phyloP scores from a whole-genome alignment of 495 filamentous ascomycete species.

The Penicillium ochrochloron region DNA sequence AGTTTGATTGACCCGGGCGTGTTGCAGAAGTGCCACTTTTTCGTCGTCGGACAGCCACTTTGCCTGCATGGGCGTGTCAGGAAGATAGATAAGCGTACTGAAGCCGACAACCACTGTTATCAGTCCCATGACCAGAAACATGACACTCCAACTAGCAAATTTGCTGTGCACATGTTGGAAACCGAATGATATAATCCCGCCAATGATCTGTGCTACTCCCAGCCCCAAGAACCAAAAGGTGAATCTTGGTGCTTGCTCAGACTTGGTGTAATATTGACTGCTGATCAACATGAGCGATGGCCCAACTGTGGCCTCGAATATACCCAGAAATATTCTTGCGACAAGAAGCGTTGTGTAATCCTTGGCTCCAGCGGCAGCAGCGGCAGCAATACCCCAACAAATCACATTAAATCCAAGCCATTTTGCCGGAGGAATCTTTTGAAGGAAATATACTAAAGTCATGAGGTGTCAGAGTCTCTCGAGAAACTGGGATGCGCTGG shows the following conservation, averaged over 20 bases:
- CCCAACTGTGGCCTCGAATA: conserved; percentile 1
- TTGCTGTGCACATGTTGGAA: background rate
- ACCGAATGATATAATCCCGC: background rate
- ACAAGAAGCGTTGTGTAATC: background rate
- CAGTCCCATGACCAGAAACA: background rate
- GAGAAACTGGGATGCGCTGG: background rate
- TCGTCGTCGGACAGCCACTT: background rate
- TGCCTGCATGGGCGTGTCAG: background rate
- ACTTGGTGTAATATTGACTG: background rate
- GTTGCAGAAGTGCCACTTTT: background rate
- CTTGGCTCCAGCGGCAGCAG: background rate
- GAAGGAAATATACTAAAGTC: background rate
- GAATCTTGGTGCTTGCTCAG: background rate
- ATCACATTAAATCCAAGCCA: background rate
- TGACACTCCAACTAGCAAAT: background rate
- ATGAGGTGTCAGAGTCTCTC: background rate
- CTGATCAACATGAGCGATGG: background rate
- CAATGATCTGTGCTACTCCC: conserved; percentile 2
- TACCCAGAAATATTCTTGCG: background rate
- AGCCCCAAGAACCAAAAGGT: conserved; percentile 1
- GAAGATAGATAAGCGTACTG: background rate
- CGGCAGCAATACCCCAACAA: background rate
- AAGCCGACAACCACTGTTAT: background rate
- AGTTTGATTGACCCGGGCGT: background rate
- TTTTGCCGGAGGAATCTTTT: conserved; percentile 4